Evolutionary conservation across 768 basidiomycete species (phyloP).

Genomic region (Lactarius evosmus): DNA sequence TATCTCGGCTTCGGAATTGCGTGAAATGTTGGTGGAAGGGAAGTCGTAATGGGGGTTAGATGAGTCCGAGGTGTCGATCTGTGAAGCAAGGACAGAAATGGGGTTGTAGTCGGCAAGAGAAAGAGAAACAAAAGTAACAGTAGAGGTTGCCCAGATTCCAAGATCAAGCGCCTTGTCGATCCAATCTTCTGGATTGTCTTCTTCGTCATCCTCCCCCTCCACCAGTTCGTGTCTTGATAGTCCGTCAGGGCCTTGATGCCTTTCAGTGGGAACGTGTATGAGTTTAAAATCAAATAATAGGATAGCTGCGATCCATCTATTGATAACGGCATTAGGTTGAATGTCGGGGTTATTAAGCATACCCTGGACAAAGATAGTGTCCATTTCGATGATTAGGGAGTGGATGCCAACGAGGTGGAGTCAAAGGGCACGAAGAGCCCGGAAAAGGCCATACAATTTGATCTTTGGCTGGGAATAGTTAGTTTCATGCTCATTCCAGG

Average conservation of each 20-base stretch:
- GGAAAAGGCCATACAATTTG: conserved; percentile 32
- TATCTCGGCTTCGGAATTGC: no score
- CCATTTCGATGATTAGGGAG: conserved; percentile 35
- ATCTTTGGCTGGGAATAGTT: conserved; percentile 32
- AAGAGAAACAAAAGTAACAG: no score
- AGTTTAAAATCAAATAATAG: conserved; percentile 39
- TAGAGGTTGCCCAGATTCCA: neutral
- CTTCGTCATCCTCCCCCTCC: neutral
- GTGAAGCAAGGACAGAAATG: no score
- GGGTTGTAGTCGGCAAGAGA: no score
- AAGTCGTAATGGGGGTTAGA: no score
- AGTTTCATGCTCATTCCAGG: conserved; percentile 34
- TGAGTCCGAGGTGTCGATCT: no score
- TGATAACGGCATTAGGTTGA: conserved; percentile 38
- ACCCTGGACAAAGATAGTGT: conserved; percentile 40
- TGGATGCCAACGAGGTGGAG: conserved; percentile 33
- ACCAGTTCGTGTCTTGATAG: conserved; percentile 28
- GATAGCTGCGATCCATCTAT: conserved; percentile 44
- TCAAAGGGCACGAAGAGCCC: conserved; percentile 9
- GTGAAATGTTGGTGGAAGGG: no score
- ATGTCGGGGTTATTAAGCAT: conserved; percentile 43
- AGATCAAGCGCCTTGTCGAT: neutral
- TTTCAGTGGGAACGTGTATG: conserved; percentile 36
- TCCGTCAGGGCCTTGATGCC: conserved; percentile 34
- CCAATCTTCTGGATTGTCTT: conserved; percentile 4